Conservation (phyloP, 2,329 filamentous ascomycete genomes). For the Colletotrichum tabaci region DNA sequence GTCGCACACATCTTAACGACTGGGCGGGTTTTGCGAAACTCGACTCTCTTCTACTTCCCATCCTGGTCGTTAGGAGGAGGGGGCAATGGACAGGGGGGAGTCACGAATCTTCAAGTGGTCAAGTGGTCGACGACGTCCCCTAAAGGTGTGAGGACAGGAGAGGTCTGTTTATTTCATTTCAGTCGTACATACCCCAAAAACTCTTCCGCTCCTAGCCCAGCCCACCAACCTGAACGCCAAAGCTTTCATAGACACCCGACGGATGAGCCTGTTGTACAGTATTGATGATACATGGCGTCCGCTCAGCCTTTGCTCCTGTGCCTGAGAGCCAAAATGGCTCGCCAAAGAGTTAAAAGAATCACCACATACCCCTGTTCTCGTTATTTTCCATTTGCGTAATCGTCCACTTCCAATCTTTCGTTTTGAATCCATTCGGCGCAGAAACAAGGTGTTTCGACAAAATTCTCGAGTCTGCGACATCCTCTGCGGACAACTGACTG, state of each 20-base stretch:
- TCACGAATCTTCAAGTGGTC: neutral
- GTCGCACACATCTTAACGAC: neutral
- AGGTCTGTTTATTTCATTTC: slow-evolving; percentile 40
- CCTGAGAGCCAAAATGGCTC: neutral
- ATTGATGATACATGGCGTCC: slow-evolving; percentile 13
- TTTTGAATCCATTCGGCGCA: neutral
- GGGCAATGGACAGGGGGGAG: neutral
- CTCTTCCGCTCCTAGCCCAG: slow-evolving; percentile 1
- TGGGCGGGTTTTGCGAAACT: neutral
- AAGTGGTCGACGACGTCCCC: neutral
- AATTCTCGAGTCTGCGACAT: neutral
- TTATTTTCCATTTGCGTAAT: neutral
- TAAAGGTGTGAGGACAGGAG: slow-evolving; percentile 19
- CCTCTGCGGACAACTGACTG: neutral
- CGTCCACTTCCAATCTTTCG: neutral
- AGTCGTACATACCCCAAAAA: slow-evolving; percentile 29
- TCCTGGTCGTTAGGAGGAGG: neutral
- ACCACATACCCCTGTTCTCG: neutral
- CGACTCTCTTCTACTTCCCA: neutral
- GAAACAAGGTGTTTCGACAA: neutral
- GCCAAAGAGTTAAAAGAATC: neutral
- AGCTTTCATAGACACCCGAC: slow-evolving; percentile 2
- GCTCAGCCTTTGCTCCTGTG: neutral
- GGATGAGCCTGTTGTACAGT: slow-evolving; percentile 21
- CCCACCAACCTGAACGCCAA: neutral